Conservation (phyloP, 2,329 filamentous ascomycete species). For the Emmonsia crescens region DNA sequence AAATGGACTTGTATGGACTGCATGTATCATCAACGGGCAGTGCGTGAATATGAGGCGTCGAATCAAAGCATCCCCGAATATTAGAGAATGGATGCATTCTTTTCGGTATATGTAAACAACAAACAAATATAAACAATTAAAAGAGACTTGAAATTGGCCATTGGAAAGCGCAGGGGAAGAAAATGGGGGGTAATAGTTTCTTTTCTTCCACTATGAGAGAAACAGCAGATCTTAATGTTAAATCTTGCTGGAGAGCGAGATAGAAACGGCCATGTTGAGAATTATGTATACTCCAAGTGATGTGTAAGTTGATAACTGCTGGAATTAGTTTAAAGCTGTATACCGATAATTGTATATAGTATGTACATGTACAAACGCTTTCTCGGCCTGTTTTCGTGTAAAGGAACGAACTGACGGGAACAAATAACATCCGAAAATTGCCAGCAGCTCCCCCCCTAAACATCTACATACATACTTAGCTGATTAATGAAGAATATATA, state of each 20-base stretch:
- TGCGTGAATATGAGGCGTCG: background rate
- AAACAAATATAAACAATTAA: background rate
- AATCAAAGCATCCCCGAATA: background rate
- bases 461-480: background rate
- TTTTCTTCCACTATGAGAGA: background rate
- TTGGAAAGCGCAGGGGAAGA: background rate
- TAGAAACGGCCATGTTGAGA: background rate
- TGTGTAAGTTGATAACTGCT: background rate
- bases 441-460: background rate
- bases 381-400: background rate
- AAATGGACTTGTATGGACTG: background rate
- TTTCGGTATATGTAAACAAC: background rate
- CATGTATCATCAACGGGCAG: background rate
- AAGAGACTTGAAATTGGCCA: background rate
- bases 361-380: too few relatives aligned
- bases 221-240: background rate
- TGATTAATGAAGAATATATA: background rate
- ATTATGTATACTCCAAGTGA: background rate
- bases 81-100: background rate
- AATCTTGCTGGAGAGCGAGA: background rate
- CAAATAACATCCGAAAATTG: background rate
- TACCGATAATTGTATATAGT: background rate
- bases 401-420: background rate
- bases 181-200: background rate
- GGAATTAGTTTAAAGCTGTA: background rate